phyloP scores from a whole-genome alignment of 2,329 filamentous ascomycete species.

The Xylariaceae sp. region DNA sequence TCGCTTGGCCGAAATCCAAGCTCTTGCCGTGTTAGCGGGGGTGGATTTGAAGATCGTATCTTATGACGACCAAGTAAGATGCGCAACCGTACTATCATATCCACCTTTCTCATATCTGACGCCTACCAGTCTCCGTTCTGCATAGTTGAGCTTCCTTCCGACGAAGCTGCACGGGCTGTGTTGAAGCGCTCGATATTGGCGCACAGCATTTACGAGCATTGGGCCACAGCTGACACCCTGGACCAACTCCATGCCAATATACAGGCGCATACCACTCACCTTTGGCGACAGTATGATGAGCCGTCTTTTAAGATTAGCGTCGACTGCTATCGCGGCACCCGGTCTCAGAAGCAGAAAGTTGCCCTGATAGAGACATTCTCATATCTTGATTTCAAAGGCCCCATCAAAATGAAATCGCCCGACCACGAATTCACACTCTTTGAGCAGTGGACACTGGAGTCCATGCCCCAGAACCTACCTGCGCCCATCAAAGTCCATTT shows the following conservation, averaged over 20 bases:
- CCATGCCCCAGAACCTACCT: conserved; percentile 44
- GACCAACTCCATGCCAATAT: conserved; percentile 67
- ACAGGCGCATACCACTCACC: conserved; percentile 52
- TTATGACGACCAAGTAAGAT: conserved; percentile 70
- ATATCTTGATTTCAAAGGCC: conserved; percentile 75
- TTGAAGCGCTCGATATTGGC: conserved; percentile 76
- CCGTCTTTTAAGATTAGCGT: conserved; percentile 79
- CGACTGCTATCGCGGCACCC: conserved; percentile 77
- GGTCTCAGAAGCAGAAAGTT: conserved; percentile 61
- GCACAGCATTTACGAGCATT: conserved; percentile 84
- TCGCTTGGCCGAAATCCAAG: conserved; percentile 76
- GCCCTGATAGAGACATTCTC: conserved; percentile 77
- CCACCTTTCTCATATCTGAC: neutral
- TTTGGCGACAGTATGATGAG: conserved; percentile 65
- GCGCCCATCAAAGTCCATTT: conserved; percentile 65
- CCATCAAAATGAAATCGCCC: conserved; percentile 71
- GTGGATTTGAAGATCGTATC: conserved; percentile 69
- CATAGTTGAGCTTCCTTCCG: conserved; percentile 66
- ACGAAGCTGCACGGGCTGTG: conserved; percentile 62
- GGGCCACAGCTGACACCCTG: conserved; percentile 71
- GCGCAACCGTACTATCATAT: too few species aligned
- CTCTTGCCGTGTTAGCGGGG: conserved; percentile 68
- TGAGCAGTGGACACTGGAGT: conserved; percentile 70
- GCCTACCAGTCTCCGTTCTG: conserved; percentile 76
- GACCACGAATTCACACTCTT: conserved; percentile 76